Evolutionary conservation across 2,329 filamentous ascomycete species (phyloP), one percentile per base, ranked within the genome.

Genomic region (Diaporthe longicolla): DNA sequence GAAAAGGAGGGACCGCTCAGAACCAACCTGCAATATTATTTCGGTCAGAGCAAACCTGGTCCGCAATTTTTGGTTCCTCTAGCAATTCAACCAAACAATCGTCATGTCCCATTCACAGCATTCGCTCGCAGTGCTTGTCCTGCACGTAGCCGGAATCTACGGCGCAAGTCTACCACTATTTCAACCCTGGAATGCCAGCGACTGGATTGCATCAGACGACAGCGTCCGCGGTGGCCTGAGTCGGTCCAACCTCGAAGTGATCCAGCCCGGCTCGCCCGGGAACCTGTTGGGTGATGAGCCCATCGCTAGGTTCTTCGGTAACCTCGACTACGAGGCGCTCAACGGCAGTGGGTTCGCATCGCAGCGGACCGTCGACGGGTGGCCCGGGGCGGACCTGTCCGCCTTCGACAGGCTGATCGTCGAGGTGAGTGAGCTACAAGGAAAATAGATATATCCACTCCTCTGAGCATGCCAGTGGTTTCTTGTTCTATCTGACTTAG

Each of bases 311-410:
- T 92, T 92, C 79, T 80, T 86, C 74, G 91, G 91, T 15, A 84
- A 81, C 19, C 85, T 92, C n/a, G 89, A 92, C 81, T 90, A 89
- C 75, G 84, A 84, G 40, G 87, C 89, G 0, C 85, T 92, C 0
- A 90, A 90, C n/a, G 90, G 90, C 29, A 90, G 90, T 1, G 91
- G 90, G 1, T 92, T 92, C 78, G 90, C 90, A 10, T 89, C 86
- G 43, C 91, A 92, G 77, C 85, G 89, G 54, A 92, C 89, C 1
- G 85, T 83, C 9, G 82, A 81, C 29, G 85, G 86, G 1, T 82
- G 87, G 66, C 80, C 81, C 9, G 80, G 79, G 10, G 91, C 88
- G 89, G 86, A 93, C 76, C 81, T 92, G 15, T 86, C 85, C 5
- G 79, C 77, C 3, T 90, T 89, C 77, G 85, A 88, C 69, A 89